Conservation (phyloP, 306 rosid species). For the Dalbergia oliveri region DNA sequence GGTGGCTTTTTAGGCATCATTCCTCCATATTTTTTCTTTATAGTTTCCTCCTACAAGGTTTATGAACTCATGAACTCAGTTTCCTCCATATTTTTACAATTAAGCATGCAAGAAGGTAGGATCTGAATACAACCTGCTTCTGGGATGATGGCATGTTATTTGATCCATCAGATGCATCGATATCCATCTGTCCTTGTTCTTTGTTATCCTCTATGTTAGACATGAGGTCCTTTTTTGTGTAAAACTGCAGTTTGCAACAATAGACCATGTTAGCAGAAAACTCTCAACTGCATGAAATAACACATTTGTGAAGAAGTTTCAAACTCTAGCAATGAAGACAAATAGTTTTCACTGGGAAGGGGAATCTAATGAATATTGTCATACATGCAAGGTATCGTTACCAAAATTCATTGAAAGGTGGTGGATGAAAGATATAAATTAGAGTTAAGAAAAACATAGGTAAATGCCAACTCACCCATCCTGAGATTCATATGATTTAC, state of each 20-base stretch:
- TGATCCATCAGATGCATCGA: constrained; percentile 53
- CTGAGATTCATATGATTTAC: constrained; percentile 6
- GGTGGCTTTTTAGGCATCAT: constrained; percentile 88
- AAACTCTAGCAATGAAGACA: neutral
- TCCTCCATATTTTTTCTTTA: constrained; percentile 97
- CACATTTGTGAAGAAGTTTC: constrained; percentile 26
- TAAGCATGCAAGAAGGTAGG: constrained; percentile 30
- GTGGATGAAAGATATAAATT: constrained; percentile 15
- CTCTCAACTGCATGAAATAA: constrained; percentile 19
- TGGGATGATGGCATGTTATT: constrained; percentile 60
- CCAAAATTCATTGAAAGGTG: constrained; percentile 15
- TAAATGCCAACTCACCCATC: neutral
- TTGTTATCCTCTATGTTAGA: constrained; percentile 68
- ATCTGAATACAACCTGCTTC: constrained; percentile 64
- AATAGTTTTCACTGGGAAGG: constrained; percentile 15
- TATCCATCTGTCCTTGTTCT: constrained; percentile 62
- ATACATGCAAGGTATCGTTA: neutral
- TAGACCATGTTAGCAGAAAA: constrained; percentile 38
- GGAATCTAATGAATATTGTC: constrained; percentile 19
- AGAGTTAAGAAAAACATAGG: constrained; percentile 15
- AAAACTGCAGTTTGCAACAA: constrained; percentile 51
- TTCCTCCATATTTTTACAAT: too few species aligned
- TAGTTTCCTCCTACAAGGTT: constrained; percentile 69
- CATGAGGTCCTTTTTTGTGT: constrained; percentile 54
- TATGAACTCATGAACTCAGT: constrained; percentile 35